Conservation (phyloP, 179 eudicot genomes). For the Monotropa hypopitys region DNA sequence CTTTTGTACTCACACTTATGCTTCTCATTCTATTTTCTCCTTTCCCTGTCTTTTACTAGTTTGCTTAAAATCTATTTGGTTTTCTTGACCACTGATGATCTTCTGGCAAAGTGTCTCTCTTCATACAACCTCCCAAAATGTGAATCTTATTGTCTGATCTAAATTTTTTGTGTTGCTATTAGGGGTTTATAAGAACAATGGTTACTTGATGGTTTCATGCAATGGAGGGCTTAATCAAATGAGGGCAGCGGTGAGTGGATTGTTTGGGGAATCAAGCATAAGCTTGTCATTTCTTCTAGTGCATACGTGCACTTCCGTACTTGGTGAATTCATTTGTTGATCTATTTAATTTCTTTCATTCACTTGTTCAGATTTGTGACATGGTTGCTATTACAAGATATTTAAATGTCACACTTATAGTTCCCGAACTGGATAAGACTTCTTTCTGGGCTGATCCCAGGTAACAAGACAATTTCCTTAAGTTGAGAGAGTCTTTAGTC, state of each 20-base stretch:
- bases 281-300: not conserved
- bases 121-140: not conserved
- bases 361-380: constrained; percentile 49
- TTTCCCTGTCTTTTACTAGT: not conserved
- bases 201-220: constrained; percentile 45
- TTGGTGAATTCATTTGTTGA: not conserved
- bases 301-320: not conserved
- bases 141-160: not conserved
- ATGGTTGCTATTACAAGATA: constrained; percentile 57
- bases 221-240: constrained; percentile 64
- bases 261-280: constrained; percentile 2
- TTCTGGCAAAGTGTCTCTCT: not conserved
- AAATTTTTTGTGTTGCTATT: not conserved
- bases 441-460: constrained; percentile 74
- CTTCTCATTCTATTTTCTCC: not conserved
- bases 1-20: not conserved
- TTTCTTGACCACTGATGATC: not conserved
- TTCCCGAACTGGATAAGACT: constrained; percentile 63
- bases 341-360: not conserved
- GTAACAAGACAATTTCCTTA: constrained; percentile 10
- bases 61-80: not conserved
- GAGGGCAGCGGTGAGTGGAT: constrained; percentile 53
- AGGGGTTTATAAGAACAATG: constrained; percentile 54
- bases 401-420: constrained; percentile 49
- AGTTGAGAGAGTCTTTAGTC: not conserved